These are phyloP conservation scores for Rhynchosporium agropyri DNA, from an alignment of 2,329 filamentous ascomycete genomes.

Conservation along the genomic window DNA sequence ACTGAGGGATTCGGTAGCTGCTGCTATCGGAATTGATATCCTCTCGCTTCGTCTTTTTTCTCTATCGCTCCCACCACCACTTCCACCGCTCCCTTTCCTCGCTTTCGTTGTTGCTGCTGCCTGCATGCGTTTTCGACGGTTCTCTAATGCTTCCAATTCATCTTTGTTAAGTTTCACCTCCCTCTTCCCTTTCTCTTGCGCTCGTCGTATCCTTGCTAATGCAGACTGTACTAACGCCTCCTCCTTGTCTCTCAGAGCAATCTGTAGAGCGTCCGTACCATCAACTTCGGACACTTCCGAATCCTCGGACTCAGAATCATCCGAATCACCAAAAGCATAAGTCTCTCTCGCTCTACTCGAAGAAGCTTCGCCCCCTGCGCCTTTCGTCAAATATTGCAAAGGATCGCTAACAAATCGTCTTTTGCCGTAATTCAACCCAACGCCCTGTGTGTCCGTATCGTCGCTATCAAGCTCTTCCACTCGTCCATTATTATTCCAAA, in stretches of 20 bases:
- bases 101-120: constrained; percentile 34
- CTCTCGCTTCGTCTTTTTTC: constrained; percentile 36
- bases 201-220: constrained; percentile 76
- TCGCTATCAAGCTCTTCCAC: constrained; percentile 70
- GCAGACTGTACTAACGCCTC: constrained; percentile 77
- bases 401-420: constrained; percentile 61
- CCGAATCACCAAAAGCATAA: constrained; percentile 32
- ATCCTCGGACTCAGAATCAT: constrained; percentile 37
- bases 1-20: constrained; percentile 34
- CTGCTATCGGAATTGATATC: constrained; percentile 38
- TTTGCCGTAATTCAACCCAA: constrained; percentile 52
- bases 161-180: constrained; percentile 80
- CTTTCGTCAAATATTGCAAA: constrained; percentile 50
- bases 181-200: constrained; percentile 72
- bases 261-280: constrained; percentile 53
- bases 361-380: constrained; percentile 59
- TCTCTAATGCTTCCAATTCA: constrained; percentile 80
- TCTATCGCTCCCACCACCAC: constrained; percentile 37
- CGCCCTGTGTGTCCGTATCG: constrained; percentile 57
- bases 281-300: constrained; percentile 55
- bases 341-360: constrained; percentile 33
- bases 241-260: constrained; percentile 66
- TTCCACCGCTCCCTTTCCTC: constrained; percentile 33
- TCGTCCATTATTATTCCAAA: constrained; percentile 51
- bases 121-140: constrained; percentile 60